phyloP scores from a whole-genome alignment of 2,329 filamentous ascomycete genomes.

The Epichloe sp. region DNA sequence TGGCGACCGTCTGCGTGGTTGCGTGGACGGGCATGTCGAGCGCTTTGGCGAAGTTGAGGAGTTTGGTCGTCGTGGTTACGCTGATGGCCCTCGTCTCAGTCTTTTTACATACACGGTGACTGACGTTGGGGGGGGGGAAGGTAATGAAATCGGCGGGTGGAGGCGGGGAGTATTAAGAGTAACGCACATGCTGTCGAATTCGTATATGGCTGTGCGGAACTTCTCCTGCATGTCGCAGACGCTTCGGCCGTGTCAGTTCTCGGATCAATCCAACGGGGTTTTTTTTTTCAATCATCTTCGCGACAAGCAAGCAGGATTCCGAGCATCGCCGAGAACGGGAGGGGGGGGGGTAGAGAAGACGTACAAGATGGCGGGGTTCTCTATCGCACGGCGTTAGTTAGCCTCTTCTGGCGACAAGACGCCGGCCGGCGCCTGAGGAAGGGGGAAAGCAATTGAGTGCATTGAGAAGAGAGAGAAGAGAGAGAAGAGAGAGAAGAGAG shows the following conservation, averaged over 20 bases:
- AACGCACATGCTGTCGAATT: slow-evolving; percentile 67
- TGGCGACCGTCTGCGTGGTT: slow-evolving; percentile 71
- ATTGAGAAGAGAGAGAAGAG: background rate
- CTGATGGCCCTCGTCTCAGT: slow-evolving; percentile 23
- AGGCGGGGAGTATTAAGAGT: too few species aligned
- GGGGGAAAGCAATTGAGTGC: background rate
- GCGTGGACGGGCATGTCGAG: slow-evolving; percentile 68
- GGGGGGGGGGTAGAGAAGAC: slow-evolving; percentile 10
- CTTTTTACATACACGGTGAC: too few species aligned
- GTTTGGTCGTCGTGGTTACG: slow-evolving; percentile 53
- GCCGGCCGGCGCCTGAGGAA: too few species aligned
- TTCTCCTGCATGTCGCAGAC: slow-evolving; percentile 94
- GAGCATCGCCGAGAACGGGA: background rate
- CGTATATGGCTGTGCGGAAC: slow-evolving; percentile 70
- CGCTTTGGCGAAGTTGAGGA: slow-evolving; percentile 49
- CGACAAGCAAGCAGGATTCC: background rate
- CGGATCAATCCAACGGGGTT: too few species aligned
- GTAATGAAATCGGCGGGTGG: too few species aligned
- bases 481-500: background rate
- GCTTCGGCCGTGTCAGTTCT: slow-evolving; percentile 30
- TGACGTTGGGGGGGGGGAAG: too few species aligned
- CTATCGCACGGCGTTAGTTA: slow-evolving; percentile 15
- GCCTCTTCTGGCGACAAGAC: background rate
- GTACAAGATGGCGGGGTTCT: slow-evolving; percentile 38
- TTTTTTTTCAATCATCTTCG: background rate